Percentiles rank a stretch among this genome's conserved stretches.
Conservation (phyloP, 2,329 filamentous ascomycete genomes). For the Talaromyces sp. region DNA sequence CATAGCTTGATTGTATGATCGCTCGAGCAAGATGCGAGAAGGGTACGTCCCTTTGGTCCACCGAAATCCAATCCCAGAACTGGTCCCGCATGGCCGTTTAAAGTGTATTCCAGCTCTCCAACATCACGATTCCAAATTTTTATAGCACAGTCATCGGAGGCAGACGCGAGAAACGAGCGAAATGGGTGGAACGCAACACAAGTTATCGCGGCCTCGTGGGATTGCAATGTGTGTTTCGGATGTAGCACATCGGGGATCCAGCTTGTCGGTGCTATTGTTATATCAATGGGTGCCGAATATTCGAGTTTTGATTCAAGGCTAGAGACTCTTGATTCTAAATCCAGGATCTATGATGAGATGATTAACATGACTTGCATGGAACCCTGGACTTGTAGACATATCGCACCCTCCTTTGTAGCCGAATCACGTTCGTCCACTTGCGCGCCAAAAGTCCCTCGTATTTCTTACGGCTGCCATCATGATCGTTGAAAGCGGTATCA, state of each 20-base stretch:
- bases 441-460: constrained; percentile 92
- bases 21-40: constrained; percentile 74
- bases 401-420: constrained; percentile 73
- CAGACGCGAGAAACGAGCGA: constrained; percentile 79
- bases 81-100: constrained; percentile 81
- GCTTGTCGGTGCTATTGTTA: constrained; percentile 48
- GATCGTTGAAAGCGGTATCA: constrained; percentile 69
- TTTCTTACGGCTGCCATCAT: constrained; percentile 78
- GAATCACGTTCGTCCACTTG: constrained; percentile 97
- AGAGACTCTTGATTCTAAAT: constrained; percentile 72
- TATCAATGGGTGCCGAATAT: constrained; percentile 68
- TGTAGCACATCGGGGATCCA: constrained; percentile 72
- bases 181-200: constrained; percentile 83
- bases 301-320: constrained; percentile 73
- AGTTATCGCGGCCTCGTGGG: constrained; percentile 73
- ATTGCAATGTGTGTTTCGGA: constrained; percentile 74
- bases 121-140: constrained; percentile 92
- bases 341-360: constrained; percentile 67
- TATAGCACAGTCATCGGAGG: constrained; percentile 81
- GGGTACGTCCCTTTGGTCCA: constrained; percentile 70
- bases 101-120: constrained; percentile 77
- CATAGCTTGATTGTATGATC: constrained; percentile 86
- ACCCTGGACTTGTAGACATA: background rate
- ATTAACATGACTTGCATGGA: constrained; percentile 53
- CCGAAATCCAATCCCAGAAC: constrained; percentile 82